phyloP scores from a whole-genome alignment of 1,139 yeast genomes.

The Saccharomyces hybrid region DNA sequence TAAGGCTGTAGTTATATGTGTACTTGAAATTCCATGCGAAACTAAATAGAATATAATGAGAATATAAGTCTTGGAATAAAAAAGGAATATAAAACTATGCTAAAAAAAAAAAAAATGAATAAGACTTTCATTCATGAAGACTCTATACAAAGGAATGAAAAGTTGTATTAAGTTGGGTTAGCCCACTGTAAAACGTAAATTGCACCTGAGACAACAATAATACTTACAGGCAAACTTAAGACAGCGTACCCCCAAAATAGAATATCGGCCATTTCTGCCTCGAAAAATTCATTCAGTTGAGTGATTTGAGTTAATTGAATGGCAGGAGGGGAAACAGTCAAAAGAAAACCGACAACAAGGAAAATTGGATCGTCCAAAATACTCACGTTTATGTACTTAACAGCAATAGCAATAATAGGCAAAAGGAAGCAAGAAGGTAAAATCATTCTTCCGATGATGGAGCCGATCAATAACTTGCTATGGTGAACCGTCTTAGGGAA shows the following conservation, averaged over 20 bases:
- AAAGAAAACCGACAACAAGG: constrained; percentile 60
- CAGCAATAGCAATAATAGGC: constrained; percentile 56
- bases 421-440: constrained; percentile 57
- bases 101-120: constrained; percentile 3
- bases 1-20: background rate
- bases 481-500: constrained; percentile 61
- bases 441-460: constrained; percentile 66
- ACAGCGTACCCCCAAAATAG: constrained; percentile 74
- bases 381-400: constrained; percentile 54
- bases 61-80: background rate
- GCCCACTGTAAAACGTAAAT: constrained; percentile 39
- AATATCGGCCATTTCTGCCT: constrained; percentile 66
- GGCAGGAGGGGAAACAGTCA: constrained; percentile 73
- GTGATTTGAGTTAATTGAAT: constrained; percentile 73
- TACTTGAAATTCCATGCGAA: background rate
- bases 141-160: background rate
- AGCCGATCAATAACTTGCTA: constrained; percentile 54
- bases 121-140: background rate
- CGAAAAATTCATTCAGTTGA: constrained; percentile 54
- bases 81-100: background rate
- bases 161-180: constrained; percentile 7
- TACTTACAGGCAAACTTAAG: constrained; percentile 66
- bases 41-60: background rate
- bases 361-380: constrained; percentile 74
- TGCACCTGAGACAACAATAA: constrained; percentile 58